Evolutionary conservation across 371 early-diverging fungal species (phyloP).

Genomic region (Capniomyces stellatus): DNA sequence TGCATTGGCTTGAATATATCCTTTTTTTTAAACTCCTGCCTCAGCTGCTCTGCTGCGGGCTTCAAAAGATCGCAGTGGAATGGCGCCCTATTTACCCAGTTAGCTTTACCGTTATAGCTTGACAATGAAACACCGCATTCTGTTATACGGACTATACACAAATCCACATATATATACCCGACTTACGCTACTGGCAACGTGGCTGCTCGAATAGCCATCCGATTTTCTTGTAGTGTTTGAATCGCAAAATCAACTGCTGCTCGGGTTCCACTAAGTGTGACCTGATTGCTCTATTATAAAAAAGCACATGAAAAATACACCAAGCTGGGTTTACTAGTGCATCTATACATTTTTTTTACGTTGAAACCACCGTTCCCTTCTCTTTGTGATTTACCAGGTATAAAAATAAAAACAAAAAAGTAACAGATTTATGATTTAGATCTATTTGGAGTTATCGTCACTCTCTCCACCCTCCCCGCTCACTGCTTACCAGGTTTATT

Average conservation of each 20-base stretch:
- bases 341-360: too few species aligned
- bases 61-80: conserved; percentile 85
- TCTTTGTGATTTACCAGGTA: too few species aligned
- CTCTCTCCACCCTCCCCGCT: too few species aligned
- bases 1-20: conserved; percentile 35
- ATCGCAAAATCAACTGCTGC: conserved; percentile 74
- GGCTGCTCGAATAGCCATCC: conserved; percentile 68
- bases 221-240: conserved; percentile 47
- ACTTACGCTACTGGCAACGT: conserved; percentile 70
- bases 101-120: conserved; percentile 11
- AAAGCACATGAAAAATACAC: background rate
- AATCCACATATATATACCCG: conserved; percentile 11
- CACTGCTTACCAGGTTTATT: too few species aligned
- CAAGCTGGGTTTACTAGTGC: background rate
- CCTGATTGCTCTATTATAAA: conserved; percentile 41
- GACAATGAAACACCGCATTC: background rate
- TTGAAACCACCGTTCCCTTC: too few species aligned
- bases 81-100: conserved; percentile 35
- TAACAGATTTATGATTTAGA: too few species aligned
- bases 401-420: background rate
- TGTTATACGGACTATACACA: background rate
- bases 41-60: conserved; percentile 62
- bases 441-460: too few species aligned
- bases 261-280: conserved; percentile 78
- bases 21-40: conserved; percentile 39